Evolutionary conservation across 1,284 basidiomycete species (phyloP), one percentile per base, ranked within the genome.

Genomic region (Melampsora americana): DNA sequence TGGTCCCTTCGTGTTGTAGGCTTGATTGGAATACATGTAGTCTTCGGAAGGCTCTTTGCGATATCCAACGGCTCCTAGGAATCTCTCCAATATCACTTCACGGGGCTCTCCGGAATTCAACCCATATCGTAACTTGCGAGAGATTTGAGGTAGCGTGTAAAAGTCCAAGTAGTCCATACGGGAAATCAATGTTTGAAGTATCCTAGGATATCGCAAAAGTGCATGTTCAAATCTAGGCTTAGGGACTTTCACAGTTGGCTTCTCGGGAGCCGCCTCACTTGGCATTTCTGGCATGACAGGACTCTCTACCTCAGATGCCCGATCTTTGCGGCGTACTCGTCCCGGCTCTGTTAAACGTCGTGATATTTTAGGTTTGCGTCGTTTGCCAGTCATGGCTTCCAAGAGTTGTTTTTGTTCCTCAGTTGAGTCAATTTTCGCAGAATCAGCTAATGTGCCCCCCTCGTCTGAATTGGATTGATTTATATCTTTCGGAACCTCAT

Each of bases 111-210:
- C 64, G 9, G 23, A 12, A 44, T 35, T 18, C 16, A 66, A 66
- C 5, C 64, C 64, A 6, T 23, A 39, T 28, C 60, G 23, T 16
- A 76, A 39, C 26, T 56, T 50, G 11, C 30, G 28, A 11, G 59
- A 68, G n/a, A 76, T 69, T 39, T 76, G 73, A n/a, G 65, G 66
- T 32, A 76, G 46, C 39, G 56, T 39, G 50, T 67, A 76, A 62
- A 76, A 76, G 30, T 76, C 73, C 32, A 76, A 69, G 60, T 76
- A 76, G 20, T 76, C 73, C 39, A 76, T 30, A 6, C 68, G 59
- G n/a, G n/a, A 23, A 44, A 76, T 39, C 11, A 76, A 53, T 32
- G 46, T 53, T 14, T 32, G 61, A 30, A 76, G 66, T 50, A 76
- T 76, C 16, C 50, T 30, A 64, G 59, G 60, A 56, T 69, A 30